phyloP scores from a whole-genome alignment of 306 rosid genomes.

The Lathyrus aphaca region DNA sequence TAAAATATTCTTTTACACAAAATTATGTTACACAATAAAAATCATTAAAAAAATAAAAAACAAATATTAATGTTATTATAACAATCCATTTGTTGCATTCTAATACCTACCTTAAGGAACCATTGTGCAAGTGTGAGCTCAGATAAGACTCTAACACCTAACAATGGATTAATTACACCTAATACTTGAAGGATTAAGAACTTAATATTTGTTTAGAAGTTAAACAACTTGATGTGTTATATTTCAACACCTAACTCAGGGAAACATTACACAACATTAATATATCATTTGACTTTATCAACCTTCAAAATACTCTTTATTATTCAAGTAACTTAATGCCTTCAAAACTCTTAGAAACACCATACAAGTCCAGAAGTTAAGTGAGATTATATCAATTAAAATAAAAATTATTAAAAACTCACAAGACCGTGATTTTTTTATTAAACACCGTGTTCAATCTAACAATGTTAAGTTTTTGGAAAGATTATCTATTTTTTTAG shows the following conservation, averaged over 20 bases:
- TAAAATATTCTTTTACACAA: no score
- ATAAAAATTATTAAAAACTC: no score
- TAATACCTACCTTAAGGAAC: not conserved
- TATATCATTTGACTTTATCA: not conserved
- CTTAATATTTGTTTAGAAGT: not conserved
- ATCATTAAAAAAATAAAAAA: no score
- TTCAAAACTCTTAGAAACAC: no score
- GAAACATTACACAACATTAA: not conserved
- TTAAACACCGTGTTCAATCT: no score
- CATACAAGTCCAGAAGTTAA: not conserved
- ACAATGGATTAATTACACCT: not conserved
- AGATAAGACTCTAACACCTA: not conserved
- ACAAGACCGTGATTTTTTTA: no score
- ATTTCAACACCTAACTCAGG: not conserved
- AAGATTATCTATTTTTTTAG: slow-evolving; percentile 14
- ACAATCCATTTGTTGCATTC: not conserved
- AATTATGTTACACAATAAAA: no score
- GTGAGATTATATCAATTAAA: not conserved
- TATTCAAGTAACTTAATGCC: not conserved
- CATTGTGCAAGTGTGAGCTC: not conserved
- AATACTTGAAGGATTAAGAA: not conserved
- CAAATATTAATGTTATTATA: no score
- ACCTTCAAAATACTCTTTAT: not conserved
- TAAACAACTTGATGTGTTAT: not conserved
- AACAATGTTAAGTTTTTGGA: no score